Evolutionary conservation across 495 filamentous ascomycete genomes (phyloP).

Genomic region (Penicillium daleae): DNA sequence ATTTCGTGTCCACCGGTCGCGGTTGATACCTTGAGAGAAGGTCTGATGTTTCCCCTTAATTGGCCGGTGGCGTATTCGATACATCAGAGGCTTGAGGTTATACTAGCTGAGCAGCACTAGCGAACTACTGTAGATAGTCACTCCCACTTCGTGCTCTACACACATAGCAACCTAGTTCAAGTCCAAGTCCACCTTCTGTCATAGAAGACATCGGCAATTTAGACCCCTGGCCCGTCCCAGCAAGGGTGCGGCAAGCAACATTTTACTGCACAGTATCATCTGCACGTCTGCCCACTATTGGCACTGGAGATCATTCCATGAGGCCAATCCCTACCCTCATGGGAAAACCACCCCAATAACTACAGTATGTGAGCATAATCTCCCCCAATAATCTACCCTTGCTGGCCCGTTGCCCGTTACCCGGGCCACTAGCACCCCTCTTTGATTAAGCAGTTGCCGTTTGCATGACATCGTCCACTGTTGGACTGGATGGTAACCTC

Average conservation of each 20-base stretch:
- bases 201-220: background rate
- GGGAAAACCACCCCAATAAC: background rate
- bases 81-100: slow-evolving; percentile 8
- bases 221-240: slow-evolving; percentile 20
- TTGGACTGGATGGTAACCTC: slow-evolving; percentile 8
- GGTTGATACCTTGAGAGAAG: background rate
- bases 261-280: slow-evolving; percentile 8
- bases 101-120: background rate
- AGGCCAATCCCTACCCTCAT: slow-evolving; percentile 6
- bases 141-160: no score
- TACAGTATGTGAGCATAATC: background rate
- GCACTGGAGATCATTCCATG: slow-evolving; percentile 24
- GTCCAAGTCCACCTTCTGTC: background rate
- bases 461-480: slow-evolving; percentile 33
- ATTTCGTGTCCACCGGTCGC: background rate
- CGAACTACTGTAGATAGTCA: background rate
- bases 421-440: background rate
- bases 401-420: background rate
- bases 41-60: background rate
- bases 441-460: slow-evolving; percentile 3
- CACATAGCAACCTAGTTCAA: background rate
- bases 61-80: slow-evolving; percentile 1
- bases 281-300: slow-evolving; percentile 16
- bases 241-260: slow-evolving; percentile 26
- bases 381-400: background rate